Evolutionary conservation across 2,329 filamentous ascomycete genomes (phyloP).

Genomic region (Neonectria coccinea): DNA sequence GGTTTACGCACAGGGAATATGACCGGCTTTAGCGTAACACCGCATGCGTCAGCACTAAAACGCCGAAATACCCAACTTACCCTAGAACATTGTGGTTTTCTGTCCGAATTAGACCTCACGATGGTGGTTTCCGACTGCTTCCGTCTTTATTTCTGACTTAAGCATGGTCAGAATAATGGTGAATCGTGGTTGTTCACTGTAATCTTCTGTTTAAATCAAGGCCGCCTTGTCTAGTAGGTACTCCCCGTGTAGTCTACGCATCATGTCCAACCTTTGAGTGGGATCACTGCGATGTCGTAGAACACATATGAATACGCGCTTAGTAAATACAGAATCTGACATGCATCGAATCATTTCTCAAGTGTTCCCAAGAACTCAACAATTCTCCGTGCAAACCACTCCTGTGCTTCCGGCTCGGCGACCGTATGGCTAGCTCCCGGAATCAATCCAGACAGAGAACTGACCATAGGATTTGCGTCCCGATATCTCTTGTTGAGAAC

Average conservation of each 20-base stretch:
- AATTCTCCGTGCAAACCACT: slow-evolving; percentile 63
- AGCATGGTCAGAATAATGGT: neutral
- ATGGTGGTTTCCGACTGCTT: neutral
- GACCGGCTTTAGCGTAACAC: slow-evolving; percentile 26
- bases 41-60: slow-evolving; percentile 20
- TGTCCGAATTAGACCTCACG: neutral
- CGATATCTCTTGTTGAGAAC: slow-evolving; percentile 69
- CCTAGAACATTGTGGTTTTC: neutral
- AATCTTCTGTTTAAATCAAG: neutral
- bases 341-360: slow-evolving; percentile 19
- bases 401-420: slow-evolving; percentile 56
- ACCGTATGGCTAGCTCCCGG: slow-evolving; percentile 66
- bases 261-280: neutral
- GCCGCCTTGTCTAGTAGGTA: neutral
- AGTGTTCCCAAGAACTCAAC: slow-evolving; percentile 57
- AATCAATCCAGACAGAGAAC: slow-evolving; percentile 64
- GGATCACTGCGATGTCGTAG: too few relatives aligned
- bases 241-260: too few relatives aligned
- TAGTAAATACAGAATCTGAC: neutral
- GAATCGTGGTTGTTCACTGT: neutral
- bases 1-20: slow-evolving; percentile 8
- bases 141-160: neutral
- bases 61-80: neutral
- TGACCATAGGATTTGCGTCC: slow-evolving; percentile 58
- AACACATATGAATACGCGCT: neutral